Evolutionary conservation across 345 rosid species (phyloP), one percentile per base, ranked within the genome.

Genomic region (Microthlaspi erraticum): DNA sequence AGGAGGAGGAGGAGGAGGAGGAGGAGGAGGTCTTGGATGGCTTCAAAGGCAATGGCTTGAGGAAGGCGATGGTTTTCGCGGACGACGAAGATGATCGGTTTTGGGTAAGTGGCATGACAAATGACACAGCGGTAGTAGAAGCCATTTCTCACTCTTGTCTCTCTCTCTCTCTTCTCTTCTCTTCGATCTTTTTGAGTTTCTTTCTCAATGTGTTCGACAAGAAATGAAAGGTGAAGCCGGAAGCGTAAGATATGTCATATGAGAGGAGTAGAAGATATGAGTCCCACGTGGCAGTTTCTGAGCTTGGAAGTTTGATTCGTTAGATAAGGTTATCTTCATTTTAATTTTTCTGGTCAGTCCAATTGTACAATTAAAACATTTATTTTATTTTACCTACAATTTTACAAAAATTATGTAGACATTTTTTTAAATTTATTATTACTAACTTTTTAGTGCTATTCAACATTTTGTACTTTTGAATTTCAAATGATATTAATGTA

Each of bases 21-120:
- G 29, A 65, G 59, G 36, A 36, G 0, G 67, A 26, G 3, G 70
- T 70, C 76, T 75, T 76, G 0, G 85, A 61, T 51, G 78, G 78
- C 77, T 83, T 91, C 60, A 74, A 38, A 1, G 91, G 87, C 61
- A 86, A 76, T 57, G 93, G 86, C 84, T 79, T 87, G 66, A 83
- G 70, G 72, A 83, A 87, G 55, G 77, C 46, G 0, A 82, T 63
- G 38, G 52, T 51, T n/a, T 83, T 76, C 6, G 74, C 79, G 19
- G 50, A 60, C 0, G 63, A 60, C 3, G 42, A 26, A 5, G 29
- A 43, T 6, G 45, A 39, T 16, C 74, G 87, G 83, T 42, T 79
- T 12, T 12, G 75, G 41, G 80, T 69, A 64, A 86, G 31, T 50
- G 91, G 71, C 71, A 42, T 68, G 31, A 86, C 81, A 89, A 86